Base-by-base conservation (phyloP, 2,329 filamentous ascomycete species). In the Alternaria ventricosa region DNA sequence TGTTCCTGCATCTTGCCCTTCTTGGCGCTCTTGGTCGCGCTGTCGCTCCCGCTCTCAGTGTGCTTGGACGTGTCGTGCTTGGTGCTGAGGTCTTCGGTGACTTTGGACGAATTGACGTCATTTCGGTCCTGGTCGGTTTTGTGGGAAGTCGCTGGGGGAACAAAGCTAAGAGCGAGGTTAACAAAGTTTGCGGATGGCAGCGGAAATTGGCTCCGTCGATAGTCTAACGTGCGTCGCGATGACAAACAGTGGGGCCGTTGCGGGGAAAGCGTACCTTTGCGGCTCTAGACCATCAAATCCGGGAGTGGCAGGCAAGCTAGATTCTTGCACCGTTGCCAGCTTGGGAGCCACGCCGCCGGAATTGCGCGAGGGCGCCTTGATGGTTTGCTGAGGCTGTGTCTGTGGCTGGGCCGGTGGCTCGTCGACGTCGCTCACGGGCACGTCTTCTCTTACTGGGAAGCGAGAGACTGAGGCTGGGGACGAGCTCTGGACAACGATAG, bases 241-340 rank as follows among this genome's bases (percentile, higher is more conserved):
- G 67, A 71, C 67, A 71, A 72, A 71, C 64, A 70, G 71, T 72
- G 67, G 71, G 70, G 67, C 70, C 23, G 61, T 61, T 74, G 71
- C 68, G 72, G 72, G 74, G 75, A 71, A 72, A 47, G 33, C 63
- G 69, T 66, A 77, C 75, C 72, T 77, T 64, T 76, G 68, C 63
- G 66, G 69, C 56, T 74, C 73, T 51, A 75, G 59, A 60, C 69
- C 71, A 80, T 84, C 74, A 66, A 80, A 82, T 13, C 82, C 84
- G 13, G 92, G 91, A 1, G 92, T 92, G 54, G 88, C 89, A 50
- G 82, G 82, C 57, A 93, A 87, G 81, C 93, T 96, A 57, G 91
- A 90, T 84, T 97, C 95, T 77, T 97, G 92, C 15, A 98, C 95
- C 0, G 96, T 97, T 81, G 97, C 95, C 61, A 97, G 83, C 51